phyloP scores from a whole-genome alignment of 2,329 filamentous ascomycete genomes.

The Neofusicoccum ribis region DNA sequence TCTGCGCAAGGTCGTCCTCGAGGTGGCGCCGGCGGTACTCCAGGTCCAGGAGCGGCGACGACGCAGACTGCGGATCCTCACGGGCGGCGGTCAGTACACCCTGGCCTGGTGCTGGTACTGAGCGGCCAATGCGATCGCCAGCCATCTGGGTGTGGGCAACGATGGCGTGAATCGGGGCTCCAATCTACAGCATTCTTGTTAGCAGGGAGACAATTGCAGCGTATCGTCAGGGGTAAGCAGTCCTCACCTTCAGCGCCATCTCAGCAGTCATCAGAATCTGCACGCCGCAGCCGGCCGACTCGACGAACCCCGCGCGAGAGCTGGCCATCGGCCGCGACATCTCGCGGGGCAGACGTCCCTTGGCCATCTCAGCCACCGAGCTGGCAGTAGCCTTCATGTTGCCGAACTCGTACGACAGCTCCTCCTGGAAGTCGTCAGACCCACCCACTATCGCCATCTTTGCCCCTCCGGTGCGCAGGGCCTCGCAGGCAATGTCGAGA shows the following conservation, averaged over 20 bases:
- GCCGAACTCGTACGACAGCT: constrained; percentile 34
- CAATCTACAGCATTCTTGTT: no score
- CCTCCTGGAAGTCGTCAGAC: constrained; percentile 33
- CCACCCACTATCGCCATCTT: constrained; percentile 39
- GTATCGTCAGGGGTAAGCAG: no score
- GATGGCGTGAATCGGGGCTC: no score
- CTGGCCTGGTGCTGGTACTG: no score
- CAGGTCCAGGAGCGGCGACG: no score
- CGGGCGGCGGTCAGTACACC: no score
- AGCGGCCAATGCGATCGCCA: no score
- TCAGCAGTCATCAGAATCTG: constrained; percentile 37
- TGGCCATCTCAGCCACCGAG: constrained; percentile 29
- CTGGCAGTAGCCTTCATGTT: constrained; percentile 41
- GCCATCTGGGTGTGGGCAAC: no score
- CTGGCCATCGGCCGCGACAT: constrained; percentile 37
- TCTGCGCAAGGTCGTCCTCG: no score
- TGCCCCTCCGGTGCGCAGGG: constrained; percentile 32
- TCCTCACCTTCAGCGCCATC: constrained; percentile 31
- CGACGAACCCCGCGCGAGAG: constrained; percentile 39
- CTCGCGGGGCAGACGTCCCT: constrained; percentile 31
- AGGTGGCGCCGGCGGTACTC: no score
- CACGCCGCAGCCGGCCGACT: constrained; percentile 39
- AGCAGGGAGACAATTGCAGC: no score
- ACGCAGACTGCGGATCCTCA: no score
- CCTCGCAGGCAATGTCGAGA: constrained; percentile 38